Percentiles rank a stretch among this genome's conserved stretches.
Evolutionary conservation across 2,329 filamentous ascomycete species (phyloP).

Genomic region (Microdochium paspali): DNA sequence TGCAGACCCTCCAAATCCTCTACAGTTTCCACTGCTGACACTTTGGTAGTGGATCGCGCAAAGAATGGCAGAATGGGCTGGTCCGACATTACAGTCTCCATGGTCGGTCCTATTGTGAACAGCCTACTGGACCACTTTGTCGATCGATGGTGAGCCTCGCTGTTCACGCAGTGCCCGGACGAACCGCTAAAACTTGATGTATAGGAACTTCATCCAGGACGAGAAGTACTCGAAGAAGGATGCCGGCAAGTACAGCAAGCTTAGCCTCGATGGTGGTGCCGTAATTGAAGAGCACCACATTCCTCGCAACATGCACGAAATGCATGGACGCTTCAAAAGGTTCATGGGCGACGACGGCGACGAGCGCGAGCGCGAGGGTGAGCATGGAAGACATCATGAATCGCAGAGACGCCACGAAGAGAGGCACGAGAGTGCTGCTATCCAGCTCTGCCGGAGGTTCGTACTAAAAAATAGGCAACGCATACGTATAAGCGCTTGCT

Average conservation of each 20-base stretch:
- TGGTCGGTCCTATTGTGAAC: conserved; percentile 65
- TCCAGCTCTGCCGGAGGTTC: conserved; percentile 43
- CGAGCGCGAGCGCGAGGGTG: conserved; percentile 8
- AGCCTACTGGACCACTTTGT: conserved; percentile 72
- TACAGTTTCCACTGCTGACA: conserved; percentile 4
- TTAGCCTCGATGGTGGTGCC: conserved; percentile 10
- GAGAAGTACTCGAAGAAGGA: conserved; percentile 61
- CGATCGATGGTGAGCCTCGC: conserved; percentile 57
- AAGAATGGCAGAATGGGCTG: conserved; percentile 83
- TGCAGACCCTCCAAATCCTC: neutral
- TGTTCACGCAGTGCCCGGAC: neutral
- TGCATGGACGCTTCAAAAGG: conserved; percentile 31
- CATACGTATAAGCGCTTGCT: too few relatives aligned
- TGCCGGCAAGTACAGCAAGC: conserved; percentile 37
- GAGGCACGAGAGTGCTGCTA: conserved; percentile 21
- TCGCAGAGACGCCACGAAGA: conserved; percentile 1
- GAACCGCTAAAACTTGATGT: conserved; percentile 5
- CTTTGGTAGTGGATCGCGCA: conserved; percentile 58
- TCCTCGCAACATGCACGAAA: conserved; percentile 15
- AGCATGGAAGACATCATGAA: conserved; percentile 3
- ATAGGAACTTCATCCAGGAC: conserved; percentile 72
- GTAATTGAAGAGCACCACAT: conserved; percentile 12
- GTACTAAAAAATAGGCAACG: too few relatives aligned
- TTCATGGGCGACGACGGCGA: conserved; percentile 25
- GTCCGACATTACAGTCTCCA: conserved; percentile 74